Evolutionary conservation across 1,139 yeast genomes (phyloP), one percentile per base, ranked within the genome.

Genomic region (Hyphopichia fennica): DNA sequence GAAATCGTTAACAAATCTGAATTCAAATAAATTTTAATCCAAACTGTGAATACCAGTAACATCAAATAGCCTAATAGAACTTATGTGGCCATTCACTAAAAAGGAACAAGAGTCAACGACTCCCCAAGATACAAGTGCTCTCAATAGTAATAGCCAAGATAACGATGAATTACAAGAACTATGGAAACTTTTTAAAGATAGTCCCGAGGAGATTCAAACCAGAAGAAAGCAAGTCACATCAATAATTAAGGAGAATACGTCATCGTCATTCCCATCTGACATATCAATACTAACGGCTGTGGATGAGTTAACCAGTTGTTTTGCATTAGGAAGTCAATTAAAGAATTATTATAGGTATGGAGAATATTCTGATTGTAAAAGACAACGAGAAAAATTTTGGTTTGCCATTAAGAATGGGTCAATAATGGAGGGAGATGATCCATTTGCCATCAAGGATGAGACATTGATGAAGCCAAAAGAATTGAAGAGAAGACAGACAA

Each of bases 241-340:
- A 29, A 54, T 62, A 18, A 47, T 69, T 19, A 57, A 60, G 15
- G 60, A 63, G 35, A 63, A 67, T 41, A 53, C 56, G 28, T 40
- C 54, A 18, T 55, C 63, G 6, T 63, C 68, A 29, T 72, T 64
- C 42, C 78, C 78, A 2, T 56, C 63, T 11, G 62, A 64, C 29
- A 52, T 73, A 42, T 63, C 74, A 11, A 58, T 72, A 16, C 69
- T 85, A 40, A 87, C 91, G 34, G 95, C 95, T 0, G 83, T 91
- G 62, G 96, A 91, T 61, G 96, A 88, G 56, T 69, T 91, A 30
- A 76, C 90, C 39, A 84, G 81, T 39, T 91, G 98, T 60, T 89
- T 87, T 67, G 87, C 96, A 0, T 58, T 90, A 2, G 97, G 97
- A 2, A 96, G 96, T 1, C 96, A 90, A 59, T 67, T 87, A 25